A percentile compares a stretch with the other conserved stretches of the same genome.
Evolutionary conservation across 371 early-diverging fungal genomes (phyloP).

Genomic region (Blakeslea trispora): DNA sequence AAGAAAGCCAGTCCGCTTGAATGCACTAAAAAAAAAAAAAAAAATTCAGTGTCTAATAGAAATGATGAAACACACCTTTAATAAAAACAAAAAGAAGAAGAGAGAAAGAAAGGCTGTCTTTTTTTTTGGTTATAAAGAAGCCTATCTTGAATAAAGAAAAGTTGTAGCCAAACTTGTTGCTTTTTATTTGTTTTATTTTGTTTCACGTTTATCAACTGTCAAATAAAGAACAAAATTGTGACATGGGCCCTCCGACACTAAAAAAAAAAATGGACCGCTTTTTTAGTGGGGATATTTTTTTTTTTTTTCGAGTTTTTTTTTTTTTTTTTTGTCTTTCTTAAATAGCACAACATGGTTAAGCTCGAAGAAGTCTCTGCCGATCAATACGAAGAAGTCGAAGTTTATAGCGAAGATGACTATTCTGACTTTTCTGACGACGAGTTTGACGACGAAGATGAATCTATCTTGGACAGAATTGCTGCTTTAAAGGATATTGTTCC

Average conservation of each 20-base stretch:
- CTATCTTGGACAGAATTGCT: conserved; percentile 67
- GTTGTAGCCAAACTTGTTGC: no score
- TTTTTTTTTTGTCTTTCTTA: conserved; percentile 14
- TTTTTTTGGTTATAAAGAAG: no score
- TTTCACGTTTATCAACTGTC: no score
- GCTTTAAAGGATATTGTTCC: conserved; percentile 82
- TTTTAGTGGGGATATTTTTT: conserved; percentile 10
- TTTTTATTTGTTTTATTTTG: no score
- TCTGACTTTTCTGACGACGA: conserved; percentile 63
- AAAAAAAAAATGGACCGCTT: conserved; percentile 1
- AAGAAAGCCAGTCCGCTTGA: no score
- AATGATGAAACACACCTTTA: no score
- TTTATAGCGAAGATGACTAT: conserved; percentile 52
- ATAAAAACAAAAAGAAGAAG: no score
- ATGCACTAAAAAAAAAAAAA: no score
- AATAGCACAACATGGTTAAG: conserved; percentile 45
- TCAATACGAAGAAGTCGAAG: conserved; percentile 46
- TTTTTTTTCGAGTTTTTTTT: conserved; percentile 16
- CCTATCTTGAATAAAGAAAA: no score
- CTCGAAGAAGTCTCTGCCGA: conserved; percentile 56
- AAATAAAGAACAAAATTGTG: not conserved
- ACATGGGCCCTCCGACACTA: conserved; percentile 7
- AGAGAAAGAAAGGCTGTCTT: no score
- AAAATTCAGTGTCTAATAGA: no score
- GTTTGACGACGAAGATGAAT: conserved; percentile 60